phyloP scores from a whole-genome alignment of 768 basidiomycete species.

The Leccinum barrowsii region DNA sequence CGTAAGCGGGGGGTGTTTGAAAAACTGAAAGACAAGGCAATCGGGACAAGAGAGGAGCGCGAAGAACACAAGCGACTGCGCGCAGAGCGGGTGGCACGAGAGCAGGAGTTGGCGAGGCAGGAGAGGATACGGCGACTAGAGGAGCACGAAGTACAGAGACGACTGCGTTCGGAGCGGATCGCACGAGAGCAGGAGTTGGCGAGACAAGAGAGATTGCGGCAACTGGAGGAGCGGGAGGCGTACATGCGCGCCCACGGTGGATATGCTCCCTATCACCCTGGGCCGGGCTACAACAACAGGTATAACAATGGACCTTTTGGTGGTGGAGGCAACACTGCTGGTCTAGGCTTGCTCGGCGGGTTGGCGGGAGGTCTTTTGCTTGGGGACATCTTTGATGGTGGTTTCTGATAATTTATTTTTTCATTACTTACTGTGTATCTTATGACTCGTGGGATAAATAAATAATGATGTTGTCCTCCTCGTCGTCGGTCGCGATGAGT shows the following conservation, averaged over 20 bases:
- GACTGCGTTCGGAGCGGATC: constrained; percentile 30
- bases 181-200: constrained; percentile 20
- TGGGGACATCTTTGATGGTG: constrained; percentile 43
- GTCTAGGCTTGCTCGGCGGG: constrained; percentile 36
- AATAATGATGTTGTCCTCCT: not conserved
- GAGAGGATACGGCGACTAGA: constrained; percentile 19
- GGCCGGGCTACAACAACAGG: constrained; percentile 8
- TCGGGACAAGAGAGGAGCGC: constrained; percentile 63
- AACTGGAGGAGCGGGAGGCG: constrained; percentile 31
- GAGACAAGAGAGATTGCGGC: constrained; percentile 17
- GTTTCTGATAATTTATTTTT: constrained; percentile 25
- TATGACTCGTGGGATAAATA: constrained; percentile 5
- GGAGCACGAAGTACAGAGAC: constrained; percentile 32
- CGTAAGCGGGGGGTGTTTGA: constrained; percentile 54
- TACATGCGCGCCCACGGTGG: constrained; percentile 33
- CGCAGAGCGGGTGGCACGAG: constrained; percentile 28
- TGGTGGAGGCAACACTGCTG: constrained; percentile 7
- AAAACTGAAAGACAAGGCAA: constrained; percentile 59
- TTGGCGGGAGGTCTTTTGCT: constrained; percentile 49
- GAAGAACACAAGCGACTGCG: constrained; percentile 39
- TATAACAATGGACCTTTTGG: not conserved
- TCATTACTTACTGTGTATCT: not conserved
- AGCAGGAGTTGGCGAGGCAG: constrained; percentile 15
- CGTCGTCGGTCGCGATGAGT: constrained; percentile 35
- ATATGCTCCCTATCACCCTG: constrained; percentile 28